Conservation (phyloP, 306 rosid species). For the Crotalaria pallida region DNA sequence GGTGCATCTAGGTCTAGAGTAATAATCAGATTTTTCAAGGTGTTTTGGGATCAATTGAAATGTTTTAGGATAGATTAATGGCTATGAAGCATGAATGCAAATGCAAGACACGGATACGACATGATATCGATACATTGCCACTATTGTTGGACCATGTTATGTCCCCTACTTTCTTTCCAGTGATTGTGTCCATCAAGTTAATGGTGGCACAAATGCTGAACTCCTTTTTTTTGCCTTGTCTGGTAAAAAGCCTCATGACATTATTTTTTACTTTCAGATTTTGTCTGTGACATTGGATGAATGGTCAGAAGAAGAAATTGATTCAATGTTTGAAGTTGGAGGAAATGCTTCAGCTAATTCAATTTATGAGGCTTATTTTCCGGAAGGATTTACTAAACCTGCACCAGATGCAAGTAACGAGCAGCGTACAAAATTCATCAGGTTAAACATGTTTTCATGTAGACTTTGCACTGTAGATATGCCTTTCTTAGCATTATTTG, state of each 20-base stretch:
- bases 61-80: too few relatives aligned
- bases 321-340: conserved; percentile 87
- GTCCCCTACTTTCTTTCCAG: neutral
- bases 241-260: neutral
- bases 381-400: conserved; percentile 72
- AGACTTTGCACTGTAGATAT: neutral
- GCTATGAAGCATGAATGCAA: too few relatives aligned
- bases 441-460: conserved; percentile 44
- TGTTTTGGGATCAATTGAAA: too few relatives aligned
- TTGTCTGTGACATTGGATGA: conserved; percentile 88
- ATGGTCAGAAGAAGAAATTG: conserved; percentile 84
- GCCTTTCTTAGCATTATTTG: neutral
- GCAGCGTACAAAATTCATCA: conserved; percentile 65
- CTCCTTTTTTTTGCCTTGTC: neutral
- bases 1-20: too few relatives aligned
- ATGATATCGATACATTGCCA: too few relatives aligned
- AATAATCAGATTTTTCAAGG: too few relatives aligned
- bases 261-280: conserved; percentile 48
- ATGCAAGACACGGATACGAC: too few relatives aligned
- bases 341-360: conserved; percentile 90
- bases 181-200: conserved; percentile 1
- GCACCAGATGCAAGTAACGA: conserved; percentile 73
- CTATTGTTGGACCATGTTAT: neutral
- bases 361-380: conserved; percentile 84
- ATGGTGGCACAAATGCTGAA: neutral